phyloP scores from a whole-genome alignment of 176 grass and related monocot species.

The Puccinellia tenuiflora region DNA sequence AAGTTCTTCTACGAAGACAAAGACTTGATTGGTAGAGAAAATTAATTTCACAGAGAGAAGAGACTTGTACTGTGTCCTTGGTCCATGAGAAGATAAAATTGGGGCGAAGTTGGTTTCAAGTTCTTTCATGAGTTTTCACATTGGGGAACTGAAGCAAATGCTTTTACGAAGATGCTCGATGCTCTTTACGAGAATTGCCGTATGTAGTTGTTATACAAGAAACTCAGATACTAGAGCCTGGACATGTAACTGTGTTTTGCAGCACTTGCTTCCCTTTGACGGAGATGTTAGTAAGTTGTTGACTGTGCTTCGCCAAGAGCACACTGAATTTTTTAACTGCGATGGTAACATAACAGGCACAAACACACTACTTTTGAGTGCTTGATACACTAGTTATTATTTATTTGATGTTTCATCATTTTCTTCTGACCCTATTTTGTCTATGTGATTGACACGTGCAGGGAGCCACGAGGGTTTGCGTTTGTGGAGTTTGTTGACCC shows the following conservation, averaged over 20 bases:
- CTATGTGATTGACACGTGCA: constrained; percentile 29
- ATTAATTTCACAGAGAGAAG: constrained; percentile 62
- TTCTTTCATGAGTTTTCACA: constrained; percentile 51
- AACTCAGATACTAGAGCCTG: constrained; percentile 53
- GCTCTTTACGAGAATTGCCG: constrained; percentile 44
- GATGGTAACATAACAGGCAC: constrained; percentile 35
- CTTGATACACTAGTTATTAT: constrained; percentile 17
- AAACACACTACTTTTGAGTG: constrained; percentile 12
- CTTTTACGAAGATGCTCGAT: constrained; percentile 58
- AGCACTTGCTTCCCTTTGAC: constrained; percentile 46
- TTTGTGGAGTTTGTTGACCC: constrained; percentile 94
- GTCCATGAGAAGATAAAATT: constrained; percentile 82
- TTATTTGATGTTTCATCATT: constrained; percentile 15
- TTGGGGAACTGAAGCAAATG: constrained; percentile 58
- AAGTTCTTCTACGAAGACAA: constrained; percentile 80
- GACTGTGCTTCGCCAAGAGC: constrained; percentile 47
- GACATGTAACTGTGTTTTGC: constrained; percentile 55
- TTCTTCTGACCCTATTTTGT: background rate
- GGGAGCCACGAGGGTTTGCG: constrained; percentile 86
- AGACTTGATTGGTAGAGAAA: constrained; percentile 62
- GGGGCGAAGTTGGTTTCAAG: constrained; percentile 70
- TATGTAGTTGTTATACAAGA: constrained; percentile 58
- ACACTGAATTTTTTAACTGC: constrained; percentile 33
- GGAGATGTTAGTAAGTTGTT: constrained; percentile 63
- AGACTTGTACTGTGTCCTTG: constrained; percentile 33